Base-by-base conservation (phyloP, 2,329 filamentous ascomycete species). In the Malbranchea cinnamomea region DNA sequence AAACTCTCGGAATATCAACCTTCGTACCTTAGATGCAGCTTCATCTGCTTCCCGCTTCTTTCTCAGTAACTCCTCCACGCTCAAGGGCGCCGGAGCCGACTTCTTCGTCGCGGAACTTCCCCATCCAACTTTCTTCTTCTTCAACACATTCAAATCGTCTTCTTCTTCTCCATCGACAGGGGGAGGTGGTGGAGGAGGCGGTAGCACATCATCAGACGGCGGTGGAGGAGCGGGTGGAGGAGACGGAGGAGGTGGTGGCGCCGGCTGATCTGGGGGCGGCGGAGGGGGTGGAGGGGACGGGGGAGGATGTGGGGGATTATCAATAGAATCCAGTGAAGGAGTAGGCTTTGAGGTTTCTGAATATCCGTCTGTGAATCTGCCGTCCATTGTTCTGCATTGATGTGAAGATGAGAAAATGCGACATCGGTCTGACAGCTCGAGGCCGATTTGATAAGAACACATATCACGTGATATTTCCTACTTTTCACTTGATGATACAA, bases 21-120 rank as follows among this genome's bases (percentile, higher is more conserved):
- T 24, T 37, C 54, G 42, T 59, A 71, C 67, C 57, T 89, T 93
- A 32, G 81, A 70, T 6, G 82, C 78, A 10, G 78, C 82, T 20
- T 78, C 79, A 55, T 89, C 82, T 16, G 80, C 78, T 37, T 81
- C 82, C 49, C 79, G 81, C 64, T 91, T 91, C 58, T 85, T 78
- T 41, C 74, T 72, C 13, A 93, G 58, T 4, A 93, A 68, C 44
- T 92, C 80, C 54, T 93, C 84, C 33, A 93, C 76, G 49, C 82
- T 85, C 27, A 92, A 61, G 6, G 79, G 79, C 5, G 50, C 48
- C 3, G 43, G 34, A 5, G 48, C 38, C 26, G 51, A 38, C 41
- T 58, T 57, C 36, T 55, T 30, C 25, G 41, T 36, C 47, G 43
- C 37, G 23, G 47, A 36, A 13, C 56, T 43, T 8, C 61, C 63